phyloP scores from a whole-genome alignment of 768 basidiomycete genomes.

The Lyophyllum decastes region DNA sequence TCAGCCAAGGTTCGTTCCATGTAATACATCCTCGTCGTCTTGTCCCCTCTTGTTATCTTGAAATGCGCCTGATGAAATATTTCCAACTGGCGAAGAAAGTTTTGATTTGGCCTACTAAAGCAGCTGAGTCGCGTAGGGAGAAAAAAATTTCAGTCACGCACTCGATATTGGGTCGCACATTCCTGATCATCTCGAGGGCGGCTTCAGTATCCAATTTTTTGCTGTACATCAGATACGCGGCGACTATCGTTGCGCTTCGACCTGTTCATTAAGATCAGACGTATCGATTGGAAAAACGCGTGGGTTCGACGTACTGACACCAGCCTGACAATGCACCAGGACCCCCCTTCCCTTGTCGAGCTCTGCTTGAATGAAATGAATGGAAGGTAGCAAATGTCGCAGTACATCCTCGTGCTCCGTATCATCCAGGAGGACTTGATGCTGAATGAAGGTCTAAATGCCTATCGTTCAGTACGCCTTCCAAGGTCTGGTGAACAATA shows the following conservation, averaged over 20 bases:
- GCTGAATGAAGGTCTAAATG: conserved; percentile 74
- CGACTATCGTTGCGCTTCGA: conserved; percentile 82
- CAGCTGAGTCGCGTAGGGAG: not conserved
- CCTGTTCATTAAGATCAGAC: conserved; percentile 40
- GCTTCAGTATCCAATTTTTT: conserved; percentile 53
- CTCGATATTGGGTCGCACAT: conserved; percentile 70
- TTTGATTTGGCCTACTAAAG: conserved; percentile 73
- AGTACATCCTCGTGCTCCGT: conserved; percentile 77
- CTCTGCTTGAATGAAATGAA: conserved; percentile 82
- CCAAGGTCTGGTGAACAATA: not conserved
- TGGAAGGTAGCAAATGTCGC: conserved; percentile 73
- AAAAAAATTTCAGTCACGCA: conserved; percentile 27
- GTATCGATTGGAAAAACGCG: not conserved
- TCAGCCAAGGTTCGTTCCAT: conserved; percentile 73
- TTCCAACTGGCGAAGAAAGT: conserved; percentile 79
- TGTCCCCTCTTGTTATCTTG: conserved; percentile 66
- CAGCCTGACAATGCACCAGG: conserved; percentile 89
- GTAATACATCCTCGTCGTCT: conserved; percentile 79
- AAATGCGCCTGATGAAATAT: conserved; percentile 75
- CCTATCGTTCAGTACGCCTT: not conserved
- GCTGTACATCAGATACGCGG: conserved; percentile 87
- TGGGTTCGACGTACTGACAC: conserved; percentile 64
- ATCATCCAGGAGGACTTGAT: conserved; percentile 80
- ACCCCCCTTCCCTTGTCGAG: conserved; percentile 76
- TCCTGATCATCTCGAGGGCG: conserved; percentile 70